Evolutionary conservation across 768 basidiomycete species (phyloP), one percentile per base, ranked within the genome.

Genomic region (Gymnopilus dilepis): DNA sequence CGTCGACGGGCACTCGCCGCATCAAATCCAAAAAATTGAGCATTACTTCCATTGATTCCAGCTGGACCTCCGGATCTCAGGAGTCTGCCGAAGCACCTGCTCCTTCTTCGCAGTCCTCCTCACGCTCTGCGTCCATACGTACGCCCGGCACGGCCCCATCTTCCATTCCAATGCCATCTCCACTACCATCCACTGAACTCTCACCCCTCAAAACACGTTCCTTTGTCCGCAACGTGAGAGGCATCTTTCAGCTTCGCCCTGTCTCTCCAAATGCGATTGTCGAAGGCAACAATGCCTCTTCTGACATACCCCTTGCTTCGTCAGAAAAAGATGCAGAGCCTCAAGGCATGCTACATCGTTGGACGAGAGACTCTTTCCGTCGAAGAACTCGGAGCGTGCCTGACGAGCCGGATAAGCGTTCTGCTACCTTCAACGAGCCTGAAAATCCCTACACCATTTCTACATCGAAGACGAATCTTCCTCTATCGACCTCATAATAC

Each of bases 211-310:
- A 75, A 65, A 75, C 79, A 19, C 72, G 82, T 26, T 87, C 85
- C 13, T 80, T 91, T 73, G 83, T 86, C 48, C 85, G 82, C 64
- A 88, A 86, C 65, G 84, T 90, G 58, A 83, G 80, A 65, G 84
- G 79, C 19, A 77, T 91, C 55, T 89, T 91, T 66, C 73, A 78
- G 26, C 76, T 84, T 53, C 83, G 81, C 1, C 73, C 84, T 4
- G 59, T 69, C 13, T 80, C 84, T 15, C 77, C 84, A 6, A 60
- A 68, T 17, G 79, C 84, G 15, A 77, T 82, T 5, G 60, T 77
- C 63, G 61, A 68, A 38, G 56, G 60, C 40, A 66, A 57, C 43
- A 62, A 67, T 41, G 60, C 64, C 37, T 26, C 42, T 22, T 51
- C 54, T 6, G 57, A 40, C 24, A 52, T 47, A 19, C 40, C 55